Conservation (phyloP, 495 filamentous ascomycete genomes). For the Thozetella sp. region DNA sequence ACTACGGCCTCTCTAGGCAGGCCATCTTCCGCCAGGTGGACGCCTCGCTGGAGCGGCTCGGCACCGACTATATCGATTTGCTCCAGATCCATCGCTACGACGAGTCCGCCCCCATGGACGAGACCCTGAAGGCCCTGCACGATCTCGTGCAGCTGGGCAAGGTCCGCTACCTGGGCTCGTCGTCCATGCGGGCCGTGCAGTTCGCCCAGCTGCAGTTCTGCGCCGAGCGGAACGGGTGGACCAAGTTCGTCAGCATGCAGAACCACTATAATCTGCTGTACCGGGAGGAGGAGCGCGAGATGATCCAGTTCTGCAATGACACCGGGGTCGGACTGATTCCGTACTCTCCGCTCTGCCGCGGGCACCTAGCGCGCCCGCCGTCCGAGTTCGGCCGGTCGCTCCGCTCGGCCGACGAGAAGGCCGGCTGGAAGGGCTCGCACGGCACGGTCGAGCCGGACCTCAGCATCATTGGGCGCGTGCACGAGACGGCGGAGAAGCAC, state of each 20-base stretch:
- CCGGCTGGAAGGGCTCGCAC: constrained; percentile 15
- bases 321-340: constrained; percentile 74
- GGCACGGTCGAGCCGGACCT: constrained; percentile 41
- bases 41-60: constrained; percentile 65
- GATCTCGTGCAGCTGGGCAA: constrained; percentile 67
- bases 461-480: constrained; percentile 63
- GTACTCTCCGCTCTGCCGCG: constrained; percentile 62
- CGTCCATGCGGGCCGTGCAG: constrained; percentile 67
- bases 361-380: constrained; percentile 51
- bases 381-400: constrained; percentile 25
- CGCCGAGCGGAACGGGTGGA: constrained; percentile 67
- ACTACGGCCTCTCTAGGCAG: constrained; percentile 54
- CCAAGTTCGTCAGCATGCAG: constrained; percentile 77
- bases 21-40: constrained; percentile 74
- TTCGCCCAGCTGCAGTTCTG: constrained; percentile 65
- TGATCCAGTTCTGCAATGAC: constrained; percentile 71
- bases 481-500: constrained; percentile 68
- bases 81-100: constrained; percentile 78
- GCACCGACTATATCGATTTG: constrained; percentile 70
- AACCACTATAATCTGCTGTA: constrained; percentile 74
- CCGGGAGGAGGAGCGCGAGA: constrained; percentile 77
- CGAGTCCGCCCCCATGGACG: constrained; percentile 54
- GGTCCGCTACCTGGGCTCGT: constrained; percentile 70
- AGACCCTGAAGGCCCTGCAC: constrained; percentile 75
- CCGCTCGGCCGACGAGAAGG: constrained; percentile 35